Conservation (phyloP, 2,329 filamentous ascomycete genomes). For the Thyridium curvatum region DNA sequence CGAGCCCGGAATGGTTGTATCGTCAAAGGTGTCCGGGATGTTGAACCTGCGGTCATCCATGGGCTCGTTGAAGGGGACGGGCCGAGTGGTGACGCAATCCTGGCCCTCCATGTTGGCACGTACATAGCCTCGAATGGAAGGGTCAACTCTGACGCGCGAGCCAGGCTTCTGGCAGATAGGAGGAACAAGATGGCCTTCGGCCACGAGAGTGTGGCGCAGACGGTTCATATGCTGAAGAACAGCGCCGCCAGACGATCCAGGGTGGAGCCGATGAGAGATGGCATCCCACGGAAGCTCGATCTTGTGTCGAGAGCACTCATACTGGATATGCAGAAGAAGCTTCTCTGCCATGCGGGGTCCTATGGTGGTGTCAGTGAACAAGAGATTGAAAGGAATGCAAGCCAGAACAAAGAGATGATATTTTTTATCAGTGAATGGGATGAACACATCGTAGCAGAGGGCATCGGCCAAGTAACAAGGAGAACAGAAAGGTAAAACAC, state of each 20-base stretch:
- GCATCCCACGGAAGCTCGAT: constrained; percentile 30
- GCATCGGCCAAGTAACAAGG: background rate
- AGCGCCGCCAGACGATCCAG: constrained; percentile 31
- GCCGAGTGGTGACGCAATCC: constrained; percentile 17
- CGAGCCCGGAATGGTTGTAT: background rate
- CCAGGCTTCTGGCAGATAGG: constrained; percentile 22
- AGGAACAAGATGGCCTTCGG: constrained; percentile 35
- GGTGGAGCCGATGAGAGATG: constrained; percentile 32
- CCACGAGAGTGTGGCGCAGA: constrained; percentile 23
- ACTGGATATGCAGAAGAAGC: constrained; percentile 31
- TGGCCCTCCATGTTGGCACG: constrained; percentile 14
- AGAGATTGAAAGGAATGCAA: too few species aligned
- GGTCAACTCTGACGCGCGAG: constrained; percentile 10
- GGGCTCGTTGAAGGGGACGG: constrained; percentile 23
- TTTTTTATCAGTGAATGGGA: too few species aligned
- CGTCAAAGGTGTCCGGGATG: constrained; percentile 16
- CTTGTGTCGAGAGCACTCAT: constrained; percentile 26
- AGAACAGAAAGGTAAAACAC: background rate
- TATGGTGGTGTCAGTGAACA: constrained; percentile 17
- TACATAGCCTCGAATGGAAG: constrained; percentile 24
- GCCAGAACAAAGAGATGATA: too few species aligned
- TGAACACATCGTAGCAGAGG: too few species aligned
- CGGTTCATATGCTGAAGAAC: constrained; percentile 29
- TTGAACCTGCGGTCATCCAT: constrained; percentile 23
- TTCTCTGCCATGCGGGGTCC: constrained; percentile 41